Evolutionary conservation across 768 basidiomycete species (phyloP), one percentile per base, ranked within the genome.

Genomic region (Amanita rimosa): DNA sequence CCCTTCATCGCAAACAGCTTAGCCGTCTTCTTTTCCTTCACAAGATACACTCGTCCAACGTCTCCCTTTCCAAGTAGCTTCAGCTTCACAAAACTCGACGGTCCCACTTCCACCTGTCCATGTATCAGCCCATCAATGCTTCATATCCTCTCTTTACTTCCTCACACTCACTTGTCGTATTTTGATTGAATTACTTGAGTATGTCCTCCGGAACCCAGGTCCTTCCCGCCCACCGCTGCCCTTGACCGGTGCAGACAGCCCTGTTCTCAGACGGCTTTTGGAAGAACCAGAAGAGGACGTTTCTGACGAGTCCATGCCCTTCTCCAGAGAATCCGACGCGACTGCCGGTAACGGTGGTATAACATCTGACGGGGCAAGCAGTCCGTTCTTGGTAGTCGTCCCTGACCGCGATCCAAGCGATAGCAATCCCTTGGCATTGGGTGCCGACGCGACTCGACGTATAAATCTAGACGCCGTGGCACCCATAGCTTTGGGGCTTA

Each of bases 1-100:
- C 94, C 94, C 81, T 99, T 99, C 96, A 99, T 99, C 51, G 96
- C 96, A 67, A 83, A 99, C 54, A 98, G 73, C 68, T 95, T 96
- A 58, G 82, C 79, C 43, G 83, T 83, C 76, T 98, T 98, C 80
- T 99, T 98, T 72, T 99, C 96, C 58, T 87, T 79, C 44, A 99
- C 96, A 39, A 99, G 78, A 69, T 97, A 99, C 36, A 99, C 96
- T 64, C 95, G 88, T 16, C 96, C 96, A 41, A 99, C 96, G 66
- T 99, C 96, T 40, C 96, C 96, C 64, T 96, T 92, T 41, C 96
- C 96, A n/a, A 98, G 75, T 76, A 99, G 76, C 70, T 94, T 96
- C 68, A 98, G 73, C 72, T 99, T 99, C 61, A 85, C 76, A 67
- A 99, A 99, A 64, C 90, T 93, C 42, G 81, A 81, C 49, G 96